A percentile compares a stretch with the other conserved stretches of the same genome.
phyloP scores from a whole-genome alignment of 2,329 filamentous ascomycete species.

The Apiospora malaysiana region DNA sequence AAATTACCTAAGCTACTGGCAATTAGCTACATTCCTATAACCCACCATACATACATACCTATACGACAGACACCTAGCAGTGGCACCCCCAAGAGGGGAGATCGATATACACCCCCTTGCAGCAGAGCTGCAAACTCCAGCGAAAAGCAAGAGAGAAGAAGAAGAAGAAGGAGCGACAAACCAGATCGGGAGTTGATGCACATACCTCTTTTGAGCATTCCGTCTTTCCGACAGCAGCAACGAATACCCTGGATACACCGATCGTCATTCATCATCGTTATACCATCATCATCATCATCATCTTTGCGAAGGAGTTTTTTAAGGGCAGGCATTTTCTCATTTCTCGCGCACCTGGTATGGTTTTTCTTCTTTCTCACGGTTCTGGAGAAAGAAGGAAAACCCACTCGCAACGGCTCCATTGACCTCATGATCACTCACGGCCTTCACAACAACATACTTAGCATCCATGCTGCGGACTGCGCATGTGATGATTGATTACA shows the following conservation, averaged over 20 bases:
- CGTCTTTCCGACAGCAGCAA: conserved; percentile 9
- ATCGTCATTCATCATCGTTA: neutral
- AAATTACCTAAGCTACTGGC: neutral
- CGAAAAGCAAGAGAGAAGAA: neutral
- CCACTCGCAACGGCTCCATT: conserved; percentile 6
- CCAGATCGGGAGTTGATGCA: neutral
- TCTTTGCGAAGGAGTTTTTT: conserved; percentile 17
- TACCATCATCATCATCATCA: neutral
- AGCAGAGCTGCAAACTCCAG: conserved; percentile 3
- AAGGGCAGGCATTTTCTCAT: neutral
- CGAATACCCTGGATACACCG: conserved; percentile 17
- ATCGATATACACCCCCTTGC: neutral
- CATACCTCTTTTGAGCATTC: neutral
- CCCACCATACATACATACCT: neutral
- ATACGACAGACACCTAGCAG: conserved; percentile 12
- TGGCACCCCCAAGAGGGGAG: conserved; percentile 14
- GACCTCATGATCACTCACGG: neutral
- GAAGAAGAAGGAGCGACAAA: neutral
- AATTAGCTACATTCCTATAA: neutral
- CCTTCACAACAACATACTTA: neutral
- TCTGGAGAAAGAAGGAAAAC: neutral
- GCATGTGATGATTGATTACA: neutral
- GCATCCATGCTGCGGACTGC: neutral
- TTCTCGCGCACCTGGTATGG: neutral
- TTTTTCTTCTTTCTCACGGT: neutral